Base-by-base conservation (phyloP, 495 filamentous ascomycete species). In the Aspergillus diversus region DNA sequence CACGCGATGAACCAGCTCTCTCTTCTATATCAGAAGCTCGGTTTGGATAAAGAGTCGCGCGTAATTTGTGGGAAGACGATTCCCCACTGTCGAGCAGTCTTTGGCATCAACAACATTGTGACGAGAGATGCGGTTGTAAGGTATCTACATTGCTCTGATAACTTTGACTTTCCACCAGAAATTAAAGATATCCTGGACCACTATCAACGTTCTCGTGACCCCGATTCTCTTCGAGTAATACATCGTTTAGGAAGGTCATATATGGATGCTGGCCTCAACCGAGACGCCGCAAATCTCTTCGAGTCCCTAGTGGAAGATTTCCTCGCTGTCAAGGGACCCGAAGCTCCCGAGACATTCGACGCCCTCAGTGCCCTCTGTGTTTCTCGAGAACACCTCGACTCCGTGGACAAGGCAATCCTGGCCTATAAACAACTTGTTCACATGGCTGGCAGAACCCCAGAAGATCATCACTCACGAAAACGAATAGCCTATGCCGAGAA, bases 81-180 rank as follows among this genome's bases (percentile, higher is more conserved):
- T 7, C 72, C 72, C 0, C 65, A 75, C 63, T 75, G 69, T 31
- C 64, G 64, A 27, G 64, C 67, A 4, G 64, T 75, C 34, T 70
- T 71, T 17, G 72, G 72, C 16, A 57, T 71, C 47, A 63, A 61
- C 5, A 68, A 64, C 55, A 56, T 63, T n/a, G 57, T 69, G 50
- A 75, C 70, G 31, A 50, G 72, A 31, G 68, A 75, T 47, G 60
- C 62, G 0, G 63, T 75, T 5, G 62, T 71, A 5, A 63, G 70
- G 27, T 75, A 73, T 52, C 50, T 75, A 1, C 66, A 72, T 15
- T 62, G 61, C 49, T 66, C 73, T 2, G 68, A 71, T 4, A 72
- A 71, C 54, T 72, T 73, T 39, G 73, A 75, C 57, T 75, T 75
- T 33, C 67, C 73, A 3, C 12, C 61, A 4, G 71, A 75, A 15